phyloP scores from a whole-genome alignment of 495 filamentous ascomycete species.

The Aspergillus cavernicola region DNA sequence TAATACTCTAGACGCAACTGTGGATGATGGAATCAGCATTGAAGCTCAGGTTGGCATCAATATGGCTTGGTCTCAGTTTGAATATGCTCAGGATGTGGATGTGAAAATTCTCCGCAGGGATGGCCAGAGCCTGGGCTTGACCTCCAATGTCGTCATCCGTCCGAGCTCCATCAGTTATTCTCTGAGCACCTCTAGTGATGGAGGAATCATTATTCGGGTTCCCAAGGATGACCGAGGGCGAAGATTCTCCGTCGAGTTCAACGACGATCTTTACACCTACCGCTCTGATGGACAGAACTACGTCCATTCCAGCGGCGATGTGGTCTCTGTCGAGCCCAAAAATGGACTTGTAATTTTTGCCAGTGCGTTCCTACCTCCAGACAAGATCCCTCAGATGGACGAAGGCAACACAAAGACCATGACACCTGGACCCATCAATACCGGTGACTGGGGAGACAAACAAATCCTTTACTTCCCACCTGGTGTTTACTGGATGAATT shows the following conservation, averaged over 20 bases:
- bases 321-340: constrained; percentile 18
- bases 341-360: constrained; percentile 29
- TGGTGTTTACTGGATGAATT: constrained; percentile 22
- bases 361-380: constrained; percentile 18
- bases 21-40: not conserved
- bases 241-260: constrained; percentile 4
- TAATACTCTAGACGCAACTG: not conserved
- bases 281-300: constrained; percentile 5
- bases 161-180: not conserved
- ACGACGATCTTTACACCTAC: constrained; percentile 6
- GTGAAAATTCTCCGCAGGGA: not conserved
- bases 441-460: constrained; percentile 12
- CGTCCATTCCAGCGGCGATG: constrained; percentile 1
- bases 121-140: not conserved
- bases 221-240: not conserved
- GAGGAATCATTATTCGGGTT: constrained; percentile 1
- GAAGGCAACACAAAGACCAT: not conserved
- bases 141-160: not conserved
- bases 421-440: constrained; percentile 16
- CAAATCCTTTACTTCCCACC: constrained; percentile 20
- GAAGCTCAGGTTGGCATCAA: not conserved
- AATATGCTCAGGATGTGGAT: not conserved
- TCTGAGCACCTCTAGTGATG: not conserved
- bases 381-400: constrained; percentile 10
- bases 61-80: not conserved